Evolutionary conservation across 1,284 basidiomycete species (phyloP), one percentile per base, ranked within the genome.

Genomic region (Marasmius tenuissimus): DNA sequence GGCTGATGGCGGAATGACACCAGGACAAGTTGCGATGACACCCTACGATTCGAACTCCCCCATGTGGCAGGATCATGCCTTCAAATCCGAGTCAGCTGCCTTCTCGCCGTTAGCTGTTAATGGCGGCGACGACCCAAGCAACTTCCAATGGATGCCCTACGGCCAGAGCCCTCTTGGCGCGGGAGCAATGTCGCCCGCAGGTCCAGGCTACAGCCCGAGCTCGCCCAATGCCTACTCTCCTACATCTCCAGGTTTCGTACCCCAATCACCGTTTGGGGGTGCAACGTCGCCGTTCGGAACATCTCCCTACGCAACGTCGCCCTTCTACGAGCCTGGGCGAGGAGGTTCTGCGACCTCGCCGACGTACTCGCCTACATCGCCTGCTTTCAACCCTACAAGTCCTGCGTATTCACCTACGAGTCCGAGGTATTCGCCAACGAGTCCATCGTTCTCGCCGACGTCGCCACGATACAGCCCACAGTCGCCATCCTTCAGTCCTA

Each of bases 71-170:
- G 84, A 88, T 66, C 82, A 84, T 22, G 76, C 81, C 63, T 90
- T 93, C 78, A 89, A 89, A 71, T 92, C 93, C 59, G 93, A 95
- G 65, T 85, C 90, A 8, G 94, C 94, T 34, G 88, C 93, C 0
- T 99, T 99, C 85, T 97, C 96, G 38, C 97, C 97, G 0, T 87
- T 99, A 54, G 94, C 93, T 37, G 89, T 90, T 67, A 93, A 91
- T 63, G 93, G 92, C 59, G 92, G 91, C 55, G 94, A 97, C 70
- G 92, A 93, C 61, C 79, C 86, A 0, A 82, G 87, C 22, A 88
- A 83, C 55, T 93, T 90, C 78, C 86, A 81, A 61, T 91, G 85
- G 71, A 81, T 91, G 63, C 85, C 84, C 1, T 94, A 89, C 66
- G 92, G 93, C 7, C 88, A 90, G 73, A 95, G 93, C 69, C 96